A percentile compares a stretch with the other conserved stretches of the same genome.
Evolutionary conservation across 495 filamentous ascomycete species (phyloP).

Genomic region (Penicillium roqueforti): DNA sequence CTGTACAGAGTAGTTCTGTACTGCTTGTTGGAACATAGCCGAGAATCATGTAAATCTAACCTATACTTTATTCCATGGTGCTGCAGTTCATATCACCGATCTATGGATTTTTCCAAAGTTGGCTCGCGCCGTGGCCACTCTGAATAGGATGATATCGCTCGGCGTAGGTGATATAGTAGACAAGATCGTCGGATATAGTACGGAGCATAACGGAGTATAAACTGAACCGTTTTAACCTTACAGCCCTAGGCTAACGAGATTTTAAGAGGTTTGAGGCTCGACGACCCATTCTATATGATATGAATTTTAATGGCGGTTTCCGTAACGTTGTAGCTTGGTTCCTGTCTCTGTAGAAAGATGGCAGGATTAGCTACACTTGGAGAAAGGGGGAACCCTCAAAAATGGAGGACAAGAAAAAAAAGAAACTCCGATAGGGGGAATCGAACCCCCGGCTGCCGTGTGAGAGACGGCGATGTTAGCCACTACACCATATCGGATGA

Average conservation of each 20-base stretch:
- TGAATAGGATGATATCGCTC: background rate
- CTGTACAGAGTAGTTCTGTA: background rate
- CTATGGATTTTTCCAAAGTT: background rate
- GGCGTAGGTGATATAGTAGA: background rate
- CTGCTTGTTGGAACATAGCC: background rate
- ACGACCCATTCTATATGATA: too few relatives aligned
- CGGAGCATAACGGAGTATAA: too few relatives aligned
- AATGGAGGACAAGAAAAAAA: constrained; percentile 10
- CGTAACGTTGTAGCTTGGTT: too few relatives aligned
- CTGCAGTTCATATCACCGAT: background rate
- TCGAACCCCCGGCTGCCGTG: constrained; percentile 41
- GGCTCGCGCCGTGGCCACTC: background rate
- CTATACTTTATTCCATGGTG: too few relatives aligned
- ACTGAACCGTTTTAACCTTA: too few relatives aligned
- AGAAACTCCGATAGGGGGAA: constrained; percentile 36
- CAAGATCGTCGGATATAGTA: background rate
- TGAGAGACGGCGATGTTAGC: constrained; percentile 44
- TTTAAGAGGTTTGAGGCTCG: too few relatives aligned
- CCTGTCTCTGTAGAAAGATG: too few relatives aligned
- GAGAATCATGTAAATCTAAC: too few relatives aligned
- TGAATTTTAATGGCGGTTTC: too few relatives aligned
- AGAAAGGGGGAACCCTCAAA: too few relatives aligned
- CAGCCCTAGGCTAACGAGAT: too few relatives aligned
- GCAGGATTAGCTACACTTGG: too few relatives aligned
- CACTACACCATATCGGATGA: constrained; percentile 41